A percentile compares a stretch with the other conserved stretches of the same genome.
These are phyloP conservation scores for Onygenales sp. DNA, from an alignment of 2,329 filamentous ascomycete species.

Conservation along the genomic window DNA sequence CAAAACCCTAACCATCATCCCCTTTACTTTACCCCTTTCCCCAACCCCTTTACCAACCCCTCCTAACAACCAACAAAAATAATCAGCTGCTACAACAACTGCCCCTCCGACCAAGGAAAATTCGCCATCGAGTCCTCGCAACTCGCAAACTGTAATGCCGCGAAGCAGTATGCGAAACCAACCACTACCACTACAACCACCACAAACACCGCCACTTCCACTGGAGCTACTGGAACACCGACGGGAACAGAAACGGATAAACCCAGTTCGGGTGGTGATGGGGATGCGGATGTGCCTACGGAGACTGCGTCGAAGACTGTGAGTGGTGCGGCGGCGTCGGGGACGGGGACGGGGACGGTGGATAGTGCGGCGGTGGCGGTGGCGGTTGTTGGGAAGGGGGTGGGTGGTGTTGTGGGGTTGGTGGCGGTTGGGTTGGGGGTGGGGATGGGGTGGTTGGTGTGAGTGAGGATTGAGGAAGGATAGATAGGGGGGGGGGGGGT, in stretches of 20 bases:
- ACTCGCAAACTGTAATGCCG: conserved; percentile 34
- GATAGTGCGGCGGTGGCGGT: neutral
- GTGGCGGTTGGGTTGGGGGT: neutral
- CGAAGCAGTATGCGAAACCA: conserved; percentile 7
- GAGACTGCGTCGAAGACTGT: neutral
- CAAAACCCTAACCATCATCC: neutral
- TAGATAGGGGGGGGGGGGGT: neutral
- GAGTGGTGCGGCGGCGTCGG: neutral
- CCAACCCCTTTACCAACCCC: neutral
- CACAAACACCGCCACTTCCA: neutral
- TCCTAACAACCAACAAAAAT: conserved; percentile 14
- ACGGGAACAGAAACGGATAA: no score
- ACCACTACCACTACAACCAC: neutral
- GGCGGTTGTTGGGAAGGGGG: neutral
- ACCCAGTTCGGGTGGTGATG: no score
- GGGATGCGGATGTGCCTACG: no score
- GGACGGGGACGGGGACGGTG: neutral
- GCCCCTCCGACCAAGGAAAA: conserved; percentile 40
- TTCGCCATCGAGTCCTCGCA: conserved; percentile 24
- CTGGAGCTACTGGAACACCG: neutral
- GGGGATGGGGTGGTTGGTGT: neutral
- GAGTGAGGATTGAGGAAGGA: neutral
- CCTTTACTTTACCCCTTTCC: neutral
- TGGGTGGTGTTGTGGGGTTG: neutral
- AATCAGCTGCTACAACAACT: conserved; percentile 52